Base-by-base conservation (phyloP, 2,329 filamentous ascomycete genomes). In the Niveomyces coronatus region DNA sequence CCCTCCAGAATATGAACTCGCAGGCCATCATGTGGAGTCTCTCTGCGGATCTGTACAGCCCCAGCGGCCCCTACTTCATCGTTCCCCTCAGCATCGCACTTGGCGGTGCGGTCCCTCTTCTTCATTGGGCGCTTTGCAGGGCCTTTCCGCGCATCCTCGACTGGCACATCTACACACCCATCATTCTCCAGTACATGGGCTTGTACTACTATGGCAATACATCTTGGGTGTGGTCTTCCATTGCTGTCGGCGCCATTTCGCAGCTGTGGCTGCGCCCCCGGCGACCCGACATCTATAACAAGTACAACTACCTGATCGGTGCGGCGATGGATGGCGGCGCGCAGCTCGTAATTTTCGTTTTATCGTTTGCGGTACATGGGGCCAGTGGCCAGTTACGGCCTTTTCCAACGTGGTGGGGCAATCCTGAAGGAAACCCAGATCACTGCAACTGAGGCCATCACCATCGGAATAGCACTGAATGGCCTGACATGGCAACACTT, bases 1-100 rank as follows among this genome's bases (percentile, higher is more conserved):
- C 57, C n/a, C 56, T 70, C 8, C 67, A 71, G 45, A 54, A 55
- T 5, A 58, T 61, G 51, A 71, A 71, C 42, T 57, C 64, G 0
- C 43, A 48, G 16, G 49, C 51, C 2, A 47, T 50, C 5, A 49
- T 51, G 0, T 53, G 51, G 51, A 39, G 52, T 3, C 50, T 67
- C n/a, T 58, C 63, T 5, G 55, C 58, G 28, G 47, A 62, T n/a
- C 54, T 70, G 45, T 68, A 65, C 48, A 56, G 52, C 31, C 43
- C 61, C 18, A 58, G 55, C 11, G 51, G 50, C 0, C 53, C 50
- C 13, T 66, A 65, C 42, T 47, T 55, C 33, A 36, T 48, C 47
- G 54, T 67, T 0, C 61, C 63, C 0, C 46, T 67, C 9, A 50
- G 57, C 8, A 56, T 64, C 33, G 49, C 65, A 0, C 34, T 69